Percentiles rank a stretch among this genome's conserved stretches.
Conservation (phyloP, 805 yeast species). For the Pichia sporocuriosa region DNA sequence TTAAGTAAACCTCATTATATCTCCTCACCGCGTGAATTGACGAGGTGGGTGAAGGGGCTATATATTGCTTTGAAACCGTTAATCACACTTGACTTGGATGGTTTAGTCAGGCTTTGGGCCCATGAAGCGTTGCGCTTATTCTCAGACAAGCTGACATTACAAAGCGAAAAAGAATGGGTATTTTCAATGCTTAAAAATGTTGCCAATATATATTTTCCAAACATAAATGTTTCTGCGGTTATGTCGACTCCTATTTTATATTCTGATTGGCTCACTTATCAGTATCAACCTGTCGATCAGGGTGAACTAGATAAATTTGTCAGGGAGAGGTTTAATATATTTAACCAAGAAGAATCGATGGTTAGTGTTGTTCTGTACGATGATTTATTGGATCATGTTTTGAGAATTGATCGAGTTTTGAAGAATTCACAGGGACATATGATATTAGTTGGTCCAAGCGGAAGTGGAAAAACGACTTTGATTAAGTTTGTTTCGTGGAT, state of each 20-base stretch:
- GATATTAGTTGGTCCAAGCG: constrained; percentile 74
- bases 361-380: constrained; percentile 56
- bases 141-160: constrained; percentile 56
- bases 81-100: constrained; percentile 30
- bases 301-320: constrained; percentile 48
- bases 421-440: constrained; percentile 86
- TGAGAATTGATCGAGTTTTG: constrained; percentile 75
- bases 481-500: constrained; percentile 87
- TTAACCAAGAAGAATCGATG: constrained; percentile 73
- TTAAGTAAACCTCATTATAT: constrained; percentile 51
- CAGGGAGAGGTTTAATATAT: constrained; percentile 55
- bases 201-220: constrained; percentile 40
- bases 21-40: constrained; percentile 84
- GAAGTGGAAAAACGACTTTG: constrained; percentile 75
- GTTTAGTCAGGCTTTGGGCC: constrained; percentile 60
- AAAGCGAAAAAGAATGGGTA: constrained; percentile 46
- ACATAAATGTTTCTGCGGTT: constrained; percentile 30
- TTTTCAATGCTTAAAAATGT: constrained; percentile 29
- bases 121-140: constrained; percentile 79
- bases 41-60: constrained; percentile 81
- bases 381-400: constrained; percentile 64
- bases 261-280: constrained; percentile 67
- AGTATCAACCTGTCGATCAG: constrained; percentile 50
- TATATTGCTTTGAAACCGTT: constrained; percentile 30
- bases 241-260: constrained; percentile 51